phyloP scores from a whole-genome alignment of 2,329 filamentous ascomycete species.

The Colletotrichum sp. region DNA sequence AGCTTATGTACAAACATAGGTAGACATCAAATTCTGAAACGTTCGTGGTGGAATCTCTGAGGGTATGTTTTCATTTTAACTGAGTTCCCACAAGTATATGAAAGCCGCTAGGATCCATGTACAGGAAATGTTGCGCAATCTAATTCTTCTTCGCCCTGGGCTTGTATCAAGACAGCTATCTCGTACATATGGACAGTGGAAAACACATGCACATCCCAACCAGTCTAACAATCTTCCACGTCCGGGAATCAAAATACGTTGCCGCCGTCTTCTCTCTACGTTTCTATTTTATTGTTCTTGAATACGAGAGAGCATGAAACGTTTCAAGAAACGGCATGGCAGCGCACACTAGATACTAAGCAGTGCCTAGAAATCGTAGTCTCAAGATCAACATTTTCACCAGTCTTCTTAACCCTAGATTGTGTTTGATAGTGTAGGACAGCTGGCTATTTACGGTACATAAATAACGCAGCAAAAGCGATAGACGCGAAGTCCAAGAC shows the following conservation, averaged over 20 bases:
- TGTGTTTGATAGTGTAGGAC: fast-evolving
- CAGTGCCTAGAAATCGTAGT: neutral
- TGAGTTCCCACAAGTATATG: too few relatives aligned
- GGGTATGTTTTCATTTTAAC: too few relatives aligned
- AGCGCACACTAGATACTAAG: fast-evolving
- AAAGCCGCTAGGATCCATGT: too few relatives aligned
- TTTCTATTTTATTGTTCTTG: fast-evolving
- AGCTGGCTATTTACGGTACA: neutral
- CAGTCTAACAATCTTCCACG: neutral
- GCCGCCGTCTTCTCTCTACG: neutral
- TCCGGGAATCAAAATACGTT: neutral
- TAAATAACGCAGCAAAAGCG: fast-evolving
- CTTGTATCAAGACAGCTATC: neutral
- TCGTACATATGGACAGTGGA: neutral
- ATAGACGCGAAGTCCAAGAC: neutral
- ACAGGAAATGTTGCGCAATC: too few relatives aligned
- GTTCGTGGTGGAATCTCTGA: too few relatives aligned
- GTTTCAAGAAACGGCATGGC: fast-evolving
- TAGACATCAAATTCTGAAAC: too few relatives aligned
- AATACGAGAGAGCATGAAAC: fast-evolving
- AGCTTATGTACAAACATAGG: too few relatives aligned
- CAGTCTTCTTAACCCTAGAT: fast-evolving
- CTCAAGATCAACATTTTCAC: neutral
- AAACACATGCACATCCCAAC: neutral
- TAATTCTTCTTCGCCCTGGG: too few relatives aligned